Evolutionary conservation across 2,329 filamentous ascomycete species (phyloP), one percentile per base, ranked within the genome.

Genomic region (Ilyonectria destructans): DNA sequence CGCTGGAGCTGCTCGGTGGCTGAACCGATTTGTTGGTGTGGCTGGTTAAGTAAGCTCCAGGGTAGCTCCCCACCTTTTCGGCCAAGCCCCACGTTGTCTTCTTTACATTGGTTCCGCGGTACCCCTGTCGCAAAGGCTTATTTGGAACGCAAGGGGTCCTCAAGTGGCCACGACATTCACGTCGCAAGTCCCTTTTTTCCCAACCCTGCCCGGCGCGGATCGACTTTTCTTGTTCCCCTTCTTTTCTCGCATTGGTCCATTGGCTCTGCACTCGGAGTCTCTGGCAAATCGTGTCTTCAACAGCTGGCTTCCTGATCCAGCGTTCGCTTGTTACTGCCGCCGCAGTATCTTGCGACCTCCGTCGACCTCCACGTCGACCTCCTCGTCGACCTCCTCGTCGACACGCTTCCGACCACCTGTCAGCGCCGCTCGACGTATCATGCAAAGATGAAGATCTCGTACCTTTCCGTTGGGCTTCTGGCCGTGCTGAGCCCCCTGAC

Each of bases 361-460:
- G 13, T 15, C 37, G 4, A 6, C 26, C 26, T 26, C 26, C 26
- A 6, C 26, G 26, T 26, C 5, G 26, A 26, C 26, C 26, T 26
- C 26, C 26, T 26, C 26, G 26, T 26, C 5, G 26, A 26, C 26
- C 26, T 26, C 26, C 26, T 26, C 4, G 26, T 26, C 26, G 26
- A 26, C 5, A 26, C 26, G 26, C 26, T 6, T 26, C 26, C 26
- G n/a, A 43, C 40, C 17, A 43, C 8, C 40, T n/a, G 15, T n/a
- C n/a, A n/a, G 40, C 15, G 40, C 15, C 40, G 40, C n/a, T 43
- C 40, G 40, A 52, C 49, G 10, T 68, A 70, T 56, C 63, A 84
- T 85, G 83, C 82, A 77, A 90, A 83, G 74, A 97, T 97, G 94
- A 95, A 88, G 88, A 83, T 90, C 75, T 85, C 89, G 66, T 83